phyloP scores from a whole-genome alignment of 495 filamentous ascomycete genomes.

The Sordaria brevicollis region DNA sequence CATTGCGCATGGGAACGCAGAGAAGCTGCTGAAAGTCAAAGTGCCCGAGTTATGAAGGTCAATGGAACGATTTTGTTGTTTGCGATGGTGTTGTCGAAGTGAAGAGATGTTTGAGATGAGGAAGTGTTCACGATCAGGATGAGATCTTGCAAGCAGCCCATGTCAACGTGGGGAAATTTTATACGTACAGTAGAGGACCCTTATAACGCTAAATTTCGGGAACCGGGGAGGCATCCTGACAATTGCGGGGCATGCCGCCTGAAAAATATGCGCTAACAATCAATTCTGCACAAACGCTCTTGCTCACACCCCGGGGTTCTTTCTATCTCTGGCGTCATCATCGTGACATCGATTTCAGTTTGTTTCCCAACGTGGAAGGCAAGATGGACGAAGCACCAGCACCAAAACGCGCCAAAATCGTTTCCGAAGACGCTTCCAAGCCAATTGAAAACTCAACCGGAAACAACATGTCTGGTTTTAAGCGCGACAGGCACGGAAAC shows the following conservation, averaged over 20 bases:
- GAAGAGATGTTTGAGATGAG: neutral
- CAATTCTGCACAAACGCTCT: neutral
- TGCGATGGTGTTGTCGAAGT: neutral
- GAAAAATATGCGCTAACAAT: neutral
- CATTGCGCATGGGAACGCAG: conserved; percentile 47
- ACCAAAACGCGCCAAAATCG: neutral
- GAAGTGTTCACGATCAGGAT: neutral
- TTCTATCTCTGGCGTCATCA: conserved; percentile 4
- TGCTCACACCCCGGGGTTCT: conserved; percentile 5
- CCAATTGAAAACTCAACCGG: neutral
- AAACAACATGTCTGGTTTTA: conserved; percentile 35
- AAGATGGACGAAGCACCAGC: neutral
- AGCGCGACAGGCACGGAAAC: conserved; percentile 52
- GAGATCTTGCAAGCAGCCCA: neutral
- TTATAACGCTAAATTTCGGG: neutral
- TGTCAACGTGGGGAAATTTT: neutral
- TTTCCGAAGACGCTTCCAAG: neutral
- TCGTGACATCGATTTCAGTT: neutral
- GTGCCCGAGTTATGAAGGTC: neutral
- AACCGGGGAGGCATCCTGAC: neutral
- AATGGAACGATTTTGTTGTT: neutral
- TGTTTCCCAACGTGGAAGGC: neutral
- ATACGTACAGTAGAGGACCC: neutral
- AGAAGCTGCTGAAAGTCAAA: conserved; percentile 32
- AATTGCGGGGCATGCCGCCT: neutral